A percentile compares a stretch with the other conserved stretches of the same genome.
Evolutionary conservation across 78 protist genomes (phyloP).

Genomic region (Cavenderia fasciculata): DNA sequence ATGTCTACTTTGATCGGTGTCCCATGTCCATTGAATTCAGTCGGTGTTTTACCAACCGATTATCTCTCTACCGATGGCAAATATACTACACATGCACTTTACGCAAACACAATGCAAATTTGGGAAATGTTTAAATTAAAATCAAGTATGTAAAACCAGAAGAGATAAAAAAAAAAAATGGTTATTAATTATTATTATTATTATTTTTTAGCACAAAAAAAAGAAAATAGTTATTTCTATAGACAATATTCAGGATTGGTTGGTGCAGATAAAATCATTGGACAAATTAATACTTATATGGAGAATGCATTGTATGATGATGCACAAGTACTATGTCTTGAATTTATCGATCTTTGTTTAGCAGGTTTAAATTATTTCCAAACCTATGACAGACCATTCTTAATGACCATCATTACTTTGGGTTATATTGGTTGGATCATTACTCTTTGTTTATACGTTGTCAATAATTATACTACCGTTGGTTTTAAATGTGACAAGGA

Average conservation of each 20-base stretch:
- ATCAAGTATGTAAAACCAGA: neutral
- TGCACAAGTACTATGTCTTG: constrained; percentile 39
- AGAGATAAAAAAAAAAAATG: too few relatives aligned
- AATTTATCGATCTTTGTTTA: constrained; percentile 52
- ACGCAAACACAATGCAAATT: constrained; percentile 75
- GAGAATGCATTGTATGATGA: constrained; percentile 12
- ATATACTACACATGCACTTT: constrained; percentile 50
- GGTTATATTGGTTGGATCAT: constrained; percentile 88
- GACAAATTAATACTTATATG: neutral
- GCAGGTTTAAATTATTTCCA: constrained; percentile 84
- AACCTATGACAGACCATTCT: constrained; percentile 85
- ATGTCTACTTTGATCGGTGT: constrained; percentile 83
- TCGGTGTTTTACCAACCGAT: constrained; percentile 88
- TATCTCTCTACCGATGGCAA: constrained; percentile 21
- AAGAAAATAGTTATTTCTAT: constrained; percentile 38
- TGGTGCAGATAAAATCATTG: neutral
- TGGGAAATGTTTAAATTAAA: constrained; percentile 66
- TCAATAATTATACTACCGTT: constrained; percentile 42
- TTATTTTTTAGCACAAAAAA: neutral
- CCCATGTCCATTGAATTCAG: constrained; percentile 86
- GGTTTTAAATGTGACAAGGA: constrained; percentile 6
- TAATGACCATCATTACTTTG: constrained; percentile 77
- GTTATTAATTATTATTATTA: neutral
- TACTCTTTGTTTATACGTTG: constrained; percentile 32
- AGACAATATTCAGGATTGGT: constrained; percentile 34